Percentiles rank a stretch among this genome's conserved stretches.
Evolutionary conservation across 179 eudicot species (phyloP).

Genomic region (Beta macrorhiza): DNA sequence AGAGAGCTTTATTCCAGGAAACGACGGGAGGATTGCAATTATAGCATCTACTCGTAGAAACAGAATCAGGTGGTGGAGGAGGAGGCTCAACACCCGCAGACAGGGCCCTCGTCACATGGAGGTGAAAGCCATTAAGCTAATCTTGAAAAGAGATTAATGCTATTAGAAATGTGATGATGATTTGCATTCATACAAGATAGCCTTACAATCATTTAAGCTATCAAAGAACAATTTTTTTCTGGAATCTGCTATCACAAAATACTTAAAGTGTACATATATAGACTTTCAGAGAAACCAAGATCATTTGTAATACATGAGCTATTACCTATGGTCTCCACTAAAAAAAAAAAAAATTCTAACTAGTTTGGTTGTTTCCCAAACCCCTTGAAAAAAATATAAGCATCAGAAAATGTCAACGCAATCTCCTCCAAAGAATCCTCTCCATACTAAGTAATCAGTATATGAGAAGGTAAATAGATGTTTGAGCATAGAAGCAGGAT

Average conservation of each 20-base stretch:
- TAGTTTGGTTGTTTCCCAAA: too few relatives aligned
- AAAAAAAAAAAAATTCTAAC: too few relatives aligned
- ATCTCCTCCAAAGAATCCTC: too few relatives aligned
- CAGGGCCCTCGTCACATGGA: conserved; percentile 63
- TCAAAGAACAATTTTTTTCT: too few relatives aligned
- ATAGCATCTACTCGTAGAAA: conserved; percentile 65
- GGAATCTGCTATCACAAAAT: too few relatives aligned
- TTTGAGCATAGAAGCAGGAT: too few relatives aligned
- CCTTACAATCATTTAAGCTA: background rate
- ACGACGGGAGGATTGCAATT: conserved; percentile 83
- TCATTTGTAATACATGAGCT: background rate
- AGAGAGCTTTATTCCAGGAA: conserved; percentile 69
- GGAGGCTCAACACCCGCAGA: conserved; percentile 29
- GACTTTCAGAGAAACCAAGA: background rate
- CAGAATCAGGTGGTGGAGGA: conserved; percentile 38
- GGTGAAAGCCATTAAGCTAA: conserved; percentile 83
- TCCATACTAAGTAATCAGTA: too few relatives aligned
- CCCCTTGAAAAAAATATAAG: too few relatives aligned
- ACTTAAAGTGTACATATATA: background rate
- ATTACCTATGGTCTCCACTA: background rate
- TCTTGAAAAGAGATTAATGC: conserved; percentile 17
- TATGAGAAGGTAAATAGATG: too few relatives aligned
- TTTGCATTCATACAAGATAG: background rate
- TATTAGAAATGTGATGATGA: conserved; percentile 7
- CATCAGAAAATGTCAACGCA: too few relatives aligned